These are phyloP conservation scores for Coemansia sp. DNA, from an alignment of 192 early-diverging fungal species.

Conservation along the genomic window DNA sequence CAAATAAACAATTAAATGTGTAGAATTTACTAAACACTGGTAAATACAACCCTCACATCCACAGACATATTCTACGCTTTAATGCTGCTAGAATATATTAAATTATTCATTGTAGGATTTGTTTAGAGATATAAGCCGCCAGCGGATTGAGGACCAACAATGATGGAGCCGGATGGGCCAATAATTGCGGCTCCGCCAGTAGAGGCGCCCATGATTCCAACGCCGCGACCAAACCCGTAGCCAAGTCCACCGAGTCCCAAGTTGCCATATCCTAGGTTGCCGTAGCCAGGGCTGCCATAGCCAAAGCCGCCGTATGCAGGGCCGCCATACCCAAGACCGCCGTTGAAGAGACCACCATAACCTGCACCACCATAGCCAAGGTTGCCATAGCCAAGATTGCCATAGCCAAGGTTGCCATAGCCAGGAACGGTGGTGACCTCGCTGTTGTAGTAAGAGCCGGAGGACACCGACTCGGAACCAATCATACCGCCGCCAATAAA, in stretches of 20 bases:
- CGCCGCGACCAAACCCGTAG: constrained; percentile 21
- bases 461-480: constrained; percentile 33
- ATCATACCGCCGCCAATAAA: constrained; percentile 15
- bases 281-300: constrained; percentile 11
- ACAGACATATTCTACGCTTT: neutral
- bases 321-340: constrained; percentile 11
- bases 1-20: too few species aligned
- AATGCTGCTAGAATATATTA: neutral
- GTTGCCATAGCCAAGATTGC: constrained; percentile 9
- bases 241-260: neutral
- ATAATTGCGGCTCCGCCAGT: constrained; percentile 41
- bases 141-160: constrained; percentile 50
- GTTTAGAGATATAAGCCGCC: constrained; percentile 38
- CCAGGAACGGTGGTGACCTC: constrained; percentile 20
- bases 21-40: too few species aligned
- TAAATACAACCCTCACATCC: too few species aligned
- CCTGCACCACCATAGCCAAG: constrained; percentile 10
- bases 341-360: constrained; percentile 6
- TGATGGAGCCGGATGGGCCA: constrained; percentile 47
- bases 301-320: constrained; percentile 10
- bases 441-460: constrained; percentile 48
- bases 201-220: constrained; percentile 27
- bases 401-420: constrained; percentile 1
- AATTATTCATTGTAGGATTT: neutral
- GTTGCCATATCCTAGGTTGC: neutral